Evolutionary conservation across 768 basidiomycete species (phyloP), one percentile per base, ranked within the genome.

Genomic region (Termitomyces heimii): DNA sequence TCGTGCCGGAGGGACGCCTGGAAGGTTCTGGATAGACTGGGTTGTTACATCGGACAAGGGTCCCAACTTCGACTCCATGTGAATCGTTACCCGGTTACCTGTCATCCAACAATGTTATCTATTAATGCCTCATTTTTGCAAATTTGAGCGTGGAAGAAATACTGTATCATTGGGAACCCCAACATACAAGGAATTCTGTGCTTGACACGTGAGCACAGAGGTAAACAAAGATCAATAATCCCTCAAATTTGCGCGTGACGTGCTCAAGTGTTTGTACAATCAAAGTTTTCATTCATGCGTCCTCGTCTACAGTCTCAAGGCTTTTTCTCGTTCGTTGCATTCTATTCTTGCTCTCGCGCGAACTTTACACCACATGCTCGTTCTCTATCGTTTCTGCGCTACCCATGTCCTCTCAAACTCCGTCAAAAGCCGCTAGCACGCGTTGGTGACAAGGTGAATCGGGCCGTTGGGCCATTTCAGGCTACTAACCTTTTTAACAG

Each of bases 251-350:
- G 42, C 42, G 26, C 47, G 48, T 51, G 46, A 39, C 37, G 48
- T 52, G 29, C 22, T 24, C 54, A 18, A 56, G 46, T n/a, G 29
- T 60, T 53, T 56, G 32, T 32, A 53, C 44, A 57, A 46, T 32
- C 54, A 56, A 43, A 32, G 37, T 50, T 34, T 69, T 68, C 65
- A 83, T 82, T 68, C 65, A 83, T 82, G 83, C 71, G 75, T 68
- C 72, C 78, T 67, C 80, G 82, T 66, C 68, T 84, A 28, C 67
- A 78, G 57, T 67, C 75, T 53, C 77, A 76, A 54, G 70, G 76
- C 35, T 75, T 82, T 66, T 81, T 78, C 20, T 79, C 80, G 28
- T 84, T 83, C 68, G 71, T 83, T 60, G 77, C 82, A 31, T 80
- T 81, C 66, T 82, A 82, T 70, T 76, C 82, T 43, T 84, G 84